These are phyloP conservation scores for Pythium rishiriense DNA, from an alignment of 352 stramenopile genomes.

Conservation along the genomic window DNA sequence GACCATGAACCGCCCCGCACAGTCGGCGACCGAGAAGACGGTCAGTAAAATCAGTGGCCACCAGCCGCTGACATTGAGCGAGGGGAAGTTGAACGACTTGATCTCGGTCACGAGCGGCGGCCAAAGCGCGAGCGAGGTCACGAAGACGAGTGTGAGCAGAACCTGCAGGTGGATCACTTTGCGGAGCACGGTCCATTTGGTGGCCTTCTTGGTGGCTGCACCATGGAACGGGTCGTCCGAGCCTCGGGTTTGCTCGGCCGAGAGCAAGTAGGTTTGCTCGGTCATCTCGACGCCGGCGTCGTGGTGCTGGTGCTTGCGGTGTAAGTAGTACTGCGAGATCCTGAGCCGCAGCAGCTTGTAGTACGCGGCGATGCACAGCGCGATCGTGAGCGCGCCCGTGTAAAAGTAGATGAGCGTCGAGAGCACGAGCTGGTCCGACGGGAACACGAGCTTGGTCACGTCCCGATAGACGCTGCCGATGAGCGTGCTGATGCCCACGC, in stretches of 20 bases:
- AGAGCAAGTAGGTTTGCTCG: slow-evolving; percentile 49
- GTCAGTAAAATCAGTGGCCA: slow-evolving; percentile 84
- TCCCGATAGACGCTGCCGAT: slow-evolving; percentile 83
- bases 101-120: slow-evolving; percentile 83
- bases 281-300: slow-evolving; percentile 56
- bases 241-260: slow-evolving; percentile 16
- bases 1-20: slow-evolving; percentile 68
- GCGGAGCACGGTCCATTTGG: slow-evolving; percentile 65
- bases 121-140: slow-evolving; percentile 73
- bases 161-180: slow-evolving; percentile 68
- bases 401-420: slow-evolving; percentile 88
- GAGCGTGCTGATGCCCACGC: slow-evolving; percentile 77
- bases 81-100: slow-evolving; percentile 76
- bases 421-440: slow-evolving; percentile 47
- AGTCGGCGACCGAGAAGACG: slow-evolving; percentile 75
- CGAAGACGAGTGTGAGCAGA: slow-evolving; percentile 73
- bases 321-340: slow-evolving; percentile 60
- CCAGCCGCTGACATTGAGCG: slow-evolving; percentile 68
- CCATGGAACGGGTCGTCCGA: slow-evolving; percentile 27
- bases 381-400: slow-evolving; percentile 74
- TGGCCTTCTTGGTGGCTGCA: slow-evolving; percentile 27
- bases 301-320: slow-evolving; percentile 17
- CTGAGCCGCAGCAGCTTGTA: slow-evolving; percentile 57
- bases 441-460: slow-evolving; percentile 81
- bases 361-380: slow-evolving; percentile 74